Conservation (phyloP, 108 stramenopile genomes). For the Chaetoceros tenuissimus region DNA sequence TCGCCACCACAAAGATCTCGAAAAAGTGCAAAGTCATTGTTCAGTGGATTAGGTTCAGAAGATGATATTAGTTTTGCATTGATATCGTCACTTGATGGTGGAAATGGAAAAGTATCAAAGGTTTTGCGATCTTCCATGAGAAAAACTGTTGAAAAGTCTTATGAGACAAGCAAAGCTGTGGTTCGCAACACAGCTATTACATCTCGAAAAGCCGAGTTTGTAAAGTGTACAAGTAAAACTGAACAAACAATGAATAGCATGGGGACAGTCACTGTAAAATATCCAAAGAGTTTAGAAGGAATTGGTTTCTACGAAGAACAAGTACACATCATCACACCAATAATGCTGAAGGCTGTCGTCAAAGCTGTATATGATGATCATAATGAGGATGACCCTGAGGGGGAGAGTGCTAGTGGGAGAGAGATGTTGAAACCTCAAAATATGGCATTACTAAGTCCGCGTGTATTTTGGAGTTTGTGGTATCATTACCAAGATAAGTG, state of each 20-base stretch:
- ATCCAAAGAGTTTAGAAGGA: conserved; percentile 60
- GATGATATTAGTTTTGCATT: conserved; percentile 60
- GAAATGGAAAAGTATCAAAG: conserved; percentile 39
- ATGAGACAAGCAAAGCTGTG: conserved; percentile 64
- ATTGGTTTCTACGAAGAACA: conserved; percentile 50
- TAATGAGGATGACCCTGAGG: conserved; percentile 1
- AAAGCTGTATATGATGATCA: conserved; percentile 35
- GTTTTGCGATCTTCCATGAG: conserved; percentile 70
- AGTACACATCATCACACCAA: conserved; percentile 57
- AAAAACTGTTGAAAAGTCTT: conserved; percentile 65
- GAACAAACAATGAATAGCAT: conserved; percentile 7
- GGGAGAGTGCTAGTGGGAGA: conserved; percentile 24
- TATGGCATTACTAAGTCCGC: conserved; percentile 63
- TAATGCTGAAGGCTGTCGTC: conserved; percentile 56
- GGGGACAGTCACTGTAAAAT: conserved; percentile 35
- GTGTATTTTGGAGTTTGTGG: conserved; percentile 64
- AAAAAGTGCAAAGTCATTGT: conserved; percentile 11
- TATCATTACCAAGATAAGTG: conserved; percentile 16
- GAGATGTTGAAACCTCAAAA: conserved; percentile 62
- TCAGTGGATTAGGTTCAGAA: conserved; percentile 4
- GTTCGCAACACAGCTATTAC: conserved; percentile 62
- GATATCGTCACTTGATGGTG: conserved; percentile 38
- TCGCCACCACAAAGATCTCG: not conserved
- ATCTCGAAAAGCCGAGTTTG: conserved; percentile 27
- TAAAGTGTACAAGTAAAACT: not conserved